Base-by-base conservation (phyloP, 768 basidiomycete genomes). In the Russula vinacea region DNA sequence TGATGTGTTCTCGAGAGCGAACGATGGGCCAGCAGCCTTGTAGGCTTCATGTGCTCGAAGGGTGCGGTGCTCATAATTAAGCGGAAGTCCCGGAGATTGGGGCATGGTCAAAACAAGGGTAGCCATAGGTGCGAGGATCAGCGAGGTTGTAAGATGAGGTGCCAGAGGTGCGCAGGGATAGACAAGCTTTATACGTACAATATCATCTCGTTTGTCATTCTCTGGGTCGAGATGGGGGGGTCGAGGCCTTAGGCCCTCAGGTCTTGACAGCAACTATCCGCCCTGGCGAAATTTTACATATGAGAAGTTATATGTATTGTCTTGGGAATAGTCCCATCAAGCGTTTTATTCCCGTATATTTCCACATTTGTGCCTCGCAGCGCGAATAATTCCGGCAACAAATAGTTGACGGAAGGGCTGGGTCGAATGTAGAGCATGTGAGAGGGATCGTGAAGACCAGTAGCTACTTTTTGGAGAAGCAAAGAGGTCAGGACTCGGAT, bases 61-160 rank as follows among this genome's bases (percentile, higher is more conserved):
- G 19, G 62, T 64, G 42, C 57, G 62, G 24, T 64, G 62, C 35
- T 63, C 62, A 29, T 57, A 63, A 40, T 11, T 58, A 9, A 24
- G 49, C 9, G 62, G 62, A 26, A 37, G 35, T 8, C 16, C 62
- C 10, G 51, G 50, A 24, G 57, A 56, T 29, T 32, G 51, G n/a
- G 62, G 62, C 56, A 64, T 64, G 17, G 56, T 58, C 51, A 64
- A 58, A 56, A 63, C 50, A 7, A 63, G 17, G 40, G 42, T 52
- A 29, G 62, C 52, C 62, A 64, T 64, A 19, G 33, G 58, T 10
- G 24, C 22, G 14, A n/a, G n/a, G n/a, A n/a, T n/a, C n/a, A n/a
- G n/a, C n/a, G n/a, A 6, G 51, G 14, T 26, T 45, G 37, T 17
- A 44, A 49, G 35, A 47, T 24, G 40, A 45, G 40, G 37, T 49